Evolutionary conservation across 306 rosid genomes (phyloP).

Genomic region (Myrica gale): DNA sequence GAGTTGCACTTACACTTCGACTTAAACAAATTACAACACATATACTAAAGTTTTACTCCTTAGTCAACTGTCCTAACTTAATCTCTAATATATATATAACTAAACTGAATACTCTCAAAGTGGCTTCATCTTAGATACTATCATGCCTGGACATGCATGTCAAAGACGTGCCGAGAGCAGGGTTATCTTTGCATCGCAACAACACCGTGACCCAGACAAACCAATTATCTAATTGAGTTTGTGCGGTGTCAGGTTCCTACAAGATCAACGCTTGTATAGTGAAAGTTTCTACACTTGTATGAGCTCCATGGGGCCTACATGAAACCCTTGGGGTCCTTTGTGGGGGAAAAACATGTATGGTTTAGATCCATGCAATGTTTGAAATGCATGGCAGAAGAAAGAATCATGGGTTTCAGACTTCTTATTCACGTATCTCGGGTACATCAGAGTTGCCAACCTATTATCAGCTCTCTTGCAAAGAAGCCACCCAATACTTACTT

Average conservation of each 20-base stretch:
- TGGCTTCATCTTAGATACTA: neutral
- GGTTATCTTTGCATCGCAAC: neutral
- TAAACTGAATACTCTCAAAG: constrained; percentile 6
- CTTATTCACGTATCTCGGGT: neutral
- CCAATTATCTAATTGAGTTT: neutral
- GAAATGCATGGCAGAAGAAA: neutral
- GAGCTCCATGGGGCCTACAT: neutral
- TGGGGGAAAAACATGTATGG: neutral
- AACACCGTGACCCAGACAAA: neutral
- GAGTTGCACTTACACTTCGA: constrained; percentile 7
- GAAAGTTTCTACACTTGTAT: neutral
- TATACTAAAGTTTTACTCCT: too few species aligned
- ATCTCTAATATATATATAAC: too few species aligned
- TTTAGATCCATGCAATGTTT: constrained; percentile 1
- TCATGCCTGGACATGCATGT: neutral
- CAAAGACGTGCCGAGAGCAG: neutral
- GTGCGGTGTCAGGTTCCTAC: neutral
- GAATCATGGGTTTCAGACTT: neutral
- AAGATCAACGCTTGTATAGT: neutral
- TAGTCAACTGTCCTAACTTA: too few species aligned
- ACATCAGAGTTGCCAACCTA: neutral
- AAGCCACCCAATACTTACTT: neutral
- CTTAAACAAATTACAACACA: neutral
- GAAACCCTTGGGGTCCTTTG: neutral
- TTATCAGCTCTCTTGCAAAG: neutral